These are phyloP conservation scores for Apiotrichum mycotoxinovorans DNA, from an alignment of 1,284 basidiomycete species.

Conservation along the genomic window DNA sequence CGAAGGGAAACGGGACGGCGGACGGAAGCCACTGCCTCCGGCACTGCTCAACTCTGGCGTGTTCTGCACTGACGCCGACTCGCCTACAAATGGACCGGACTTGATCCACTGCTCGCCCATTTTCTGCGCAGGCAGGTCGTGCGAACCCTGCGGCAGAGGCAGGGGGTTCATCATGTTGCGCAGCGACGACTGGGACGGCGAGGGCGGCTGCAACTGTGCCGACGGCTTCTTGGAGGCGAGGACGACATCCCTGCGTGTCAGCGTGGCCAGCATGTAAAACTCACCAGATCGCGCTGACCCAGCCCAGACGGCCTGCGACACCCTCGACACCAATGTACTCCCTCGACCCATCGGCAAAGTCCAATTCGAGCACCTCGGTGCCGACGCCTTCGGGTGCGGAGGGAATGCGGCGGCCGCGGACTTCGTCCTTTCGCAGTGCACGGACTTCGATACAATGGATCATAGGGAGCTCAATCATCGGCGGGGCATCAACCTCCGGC, in stretches of 20 bases:
- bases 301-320: conserved; percentile 36
- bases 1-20: neutral
- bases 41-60: neutral
- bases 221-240: conserved; percentile 28
- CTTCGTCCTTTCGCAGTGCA: conserved; percentile 39
- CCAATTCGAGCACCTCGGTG: conserved; percentile 42
- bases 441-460: conserved; percentile 39
- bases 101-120: conserved; percentile 45
- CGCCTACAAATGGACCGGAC: conserved; percentile 20
- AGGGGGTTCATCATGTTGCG: conserved; percentile 5
- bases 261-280: conserved; percentile 1
- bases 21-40: neutral
- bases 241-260: conserved; percentile 32
- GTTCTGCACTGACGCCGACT: neutral
- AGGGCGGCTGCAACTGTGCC: conserved; percentile 17
- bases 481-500: conserved; percentile 17
- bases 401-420: conserved; percentile 35
- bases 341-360: conserved; percentile 37
- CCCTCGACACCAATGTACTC: conserved; percentile 45
- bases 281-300: conserved; percentile 46
- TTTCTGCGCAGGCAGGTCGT: conserved; percentile 33
- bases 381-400: conserved; percentile 35
- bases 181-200: conserved; percentile 12
- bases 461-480: conserved; percentile 37
- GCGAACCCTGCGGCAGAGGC: conserved; percentile 1